Evolutionary conservation across 2,329 filamentous ascomycete species (phyloP).

Genomic region (Colletotrichum paranaense): DNA sequence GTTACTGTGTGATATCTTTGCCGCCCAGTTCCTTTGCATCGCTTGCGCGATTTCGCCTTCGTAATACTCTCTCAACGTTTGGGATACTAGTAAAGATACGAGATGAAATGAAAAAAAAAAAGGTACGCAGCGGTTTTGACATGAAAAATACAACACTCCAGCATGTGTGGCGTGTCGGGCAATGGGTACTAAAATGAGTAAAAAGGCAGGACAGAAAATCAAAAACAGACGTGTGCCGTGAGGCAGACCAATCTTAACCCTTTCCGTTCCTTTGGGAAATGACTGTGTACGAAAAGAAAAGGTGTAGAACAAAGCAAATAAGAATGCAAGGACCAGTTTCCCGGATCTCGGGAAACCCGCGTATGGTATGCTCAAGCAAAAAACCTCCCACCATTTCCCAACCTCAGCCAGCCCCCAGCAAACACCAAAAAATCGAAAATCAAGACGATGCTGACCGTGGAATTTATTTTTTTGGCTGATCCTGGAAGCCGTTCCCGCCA

Average conservation of each 20-base stretch:
- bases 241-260: constrained; percentile 49
- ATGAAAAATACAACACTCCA: background rate
- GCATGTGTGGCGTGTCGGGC: background rate
- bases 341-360: background rate
- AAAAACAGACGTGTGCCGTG: constrained; percentile 45
- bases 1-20: constrained; percentile 24
- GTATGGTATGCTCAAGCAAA: constrained; percentile 21
- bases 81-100: constrained; percentile 11
- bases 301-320: constrained; percentile 2
- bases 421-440: constrained; percentile 14
- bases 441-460: constrained; percentile 22
- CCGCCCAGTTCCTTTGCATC: constrained; percentile 20
- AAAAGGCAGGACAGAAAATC: constrained; percentile 33
- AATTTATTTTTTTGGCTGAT: background rate
- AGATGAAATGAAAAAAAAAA: background rate
- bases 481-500: background rate
- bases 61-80: constrained; percentile 18
- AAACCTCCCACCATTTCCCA: constrained; percentile 22
- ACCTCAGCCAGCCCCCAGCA: background rate
- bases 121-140: background rate
- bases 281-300: constrained; percentile 33
- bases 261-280: constrained; percentile 33
- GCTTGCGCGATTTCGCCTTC: constrained; percentile 28
- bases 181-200: background rate
- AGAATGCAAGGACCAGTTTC: constrained; percentile 14